A percentile compares a stretch with the other conserved stretches of the same genome.
Evolutionary conservation across 768 basidiomycete genomes (phyloP).

Genomic region (Tylopilus balloui): DNA sequence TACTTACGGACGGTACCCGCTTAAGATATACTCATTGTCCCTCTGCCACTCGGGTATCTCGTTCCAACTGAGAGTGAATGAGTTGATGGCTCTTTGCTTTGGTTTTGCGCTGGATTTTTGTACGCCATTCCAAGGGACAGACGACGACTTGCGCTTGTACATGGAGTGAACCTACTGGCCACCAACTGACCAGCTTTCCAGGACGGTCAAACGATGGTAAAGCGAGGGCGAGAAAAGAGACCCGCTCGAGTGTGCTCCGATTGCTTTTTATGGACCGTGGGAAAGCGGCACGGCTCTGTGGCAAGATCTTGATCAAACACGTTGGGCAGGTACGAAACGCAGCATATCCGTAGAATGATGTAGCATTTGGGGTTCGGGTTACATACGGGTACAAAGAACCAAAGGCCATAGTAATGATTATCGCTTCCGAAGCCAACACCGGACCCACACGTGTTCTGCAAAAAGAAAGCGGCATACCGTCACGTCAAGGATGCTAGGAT

Average conservation of each 20-base stretch:
- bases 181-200: neutral
- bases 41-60: slow-evolving; percentile 66
- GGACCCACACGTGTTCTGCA: slow-evolving; percentile 14
- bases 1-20: slow-evolving; percentile 64
- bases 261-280: slow-evolving; percentile 2
- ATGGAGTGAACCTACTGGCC: slow-evolving; percentile 5
- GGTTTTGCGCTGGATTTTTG: neutral
- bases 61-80: slow-evolving; percentile 43
- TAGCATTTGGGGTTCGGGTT: slow-evolving; percentile 12
- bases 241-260: neutral
- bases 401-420: slow-evolving; percentile 9
- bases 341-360: slow-evolving; percentile 7
- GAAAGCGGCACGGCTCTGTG: slow-evolving; percentile 12
- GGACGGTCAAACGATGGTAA: neutral
- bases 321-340: slow-evolving; percentile 19
- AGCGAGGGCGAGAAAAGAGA: neutral
- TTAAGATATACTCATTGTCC: slow-evolving; percentile 70
- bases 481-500: neutral
- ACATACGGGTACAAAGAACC: slow-evolving; percentile 14
- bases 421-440: slow-evolving; percentile 23
- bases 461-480: neutral
- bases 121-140: slow-evolving; percentile 9
- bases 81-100: slow-evolving; percentile 1
- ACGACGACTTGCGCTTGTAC: slow-evolving; percentile 11
- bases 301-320: slow-evolving; percentile 23